Percentiles rank a stretch among this genome's conserved stretches.
These are phyloP conservation scores for Acacia melanoxylon DNA, from an alignment of 306 rosid genomes.

Conservation along the genomic window DNA sequence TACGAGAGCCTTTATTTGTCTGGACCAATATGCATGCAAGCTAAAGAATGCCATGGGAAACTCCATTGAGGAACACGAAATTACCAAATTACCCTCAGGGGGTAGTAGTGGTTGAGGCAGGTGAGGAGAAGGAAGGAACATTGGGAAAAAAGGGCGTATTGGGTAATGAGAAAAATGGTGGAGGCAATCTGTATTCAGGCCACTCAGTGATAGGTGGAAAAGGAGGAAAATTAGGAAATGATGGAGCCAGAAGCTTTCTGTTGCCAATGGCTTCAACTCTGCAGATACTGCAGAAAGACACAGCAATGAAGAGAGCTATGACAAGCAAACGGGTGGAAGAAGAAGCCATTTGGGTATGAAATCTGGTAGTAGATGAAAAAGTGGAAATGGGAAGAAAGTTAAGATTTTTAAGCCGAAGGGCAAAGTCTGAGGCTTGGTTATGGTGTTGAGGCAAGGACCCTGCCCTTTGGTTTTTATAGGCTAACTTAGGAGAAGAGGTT, in stretches of 20 bases:
- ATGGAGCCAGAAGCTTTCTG: constrained; percentile 28
- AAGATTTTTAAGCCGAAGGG: background rate
- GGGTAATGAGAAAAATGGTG: constrained; percentile 2
- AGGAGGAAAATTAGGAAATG: constrained; percentile 21
- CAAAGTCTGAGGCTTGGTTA: background rate
- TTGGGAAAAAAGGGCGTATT: background rate
- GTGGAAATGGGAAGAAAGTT: background rate
- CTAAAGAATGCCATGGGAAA: background rate
- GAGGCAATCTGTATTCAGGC: constrained; percentile 33
- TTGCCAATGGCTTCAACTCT: constrained; percentile 7
- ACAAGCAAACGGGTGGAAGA: background rate
- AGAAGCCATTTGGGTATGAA: constrained; percentile 20
- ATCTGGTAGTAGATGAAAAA: background rate
- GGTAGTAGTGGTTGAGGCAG: constrained; percentile 1
- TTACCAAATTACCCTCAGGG: constrained; percentile 19
- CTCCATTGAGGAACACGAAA: background rate
- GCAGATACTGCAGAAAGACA: constrained; percentile 15
- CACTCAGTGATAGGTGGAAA: constrained; percentile 16
- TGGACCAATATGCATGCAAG: background rate
- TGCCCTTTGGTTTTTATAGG: constrained; percentile 17
- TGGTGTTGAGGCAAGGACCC: constrained; percentile 9
- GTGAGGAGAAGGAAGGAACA: constrained; percentile 19
- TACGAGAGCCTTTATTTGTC: constrained; percentile 32
- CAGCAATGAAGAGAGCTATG: constrained; percentile 22
- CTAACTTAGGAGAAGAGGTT: background rate